Conservation (phyloP, 306 rosid species). For the Amphicarpaea edgeworthii region DNA sequence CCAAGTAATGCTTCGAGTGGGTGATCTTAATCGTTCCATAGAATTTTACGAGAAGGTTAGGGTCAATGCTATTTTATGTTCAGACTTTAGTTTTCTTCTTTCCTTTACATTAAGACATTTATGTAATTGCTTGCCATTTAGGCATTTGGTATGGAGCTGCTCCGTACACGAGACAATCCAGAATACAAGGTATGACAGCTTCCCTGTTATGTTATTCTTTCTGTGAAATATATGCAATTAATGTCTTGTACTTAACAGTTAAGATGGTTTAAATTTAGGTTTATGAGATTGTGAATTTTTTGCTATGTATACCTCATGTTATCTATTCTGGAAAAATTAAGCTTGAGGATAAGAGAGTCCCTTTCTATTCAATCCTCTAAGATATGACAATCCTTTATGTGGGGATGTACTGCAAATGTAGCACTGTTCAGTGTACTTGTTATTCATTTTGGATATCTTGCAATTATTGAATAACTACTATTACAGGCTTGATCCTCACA, state of each 20-base stretch:
- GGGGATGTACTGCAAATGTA: constrained; percentile 21
- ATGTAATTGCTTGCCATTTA: constrained; percentile 42
- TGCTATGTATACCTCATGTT: constrained; percentile 13
- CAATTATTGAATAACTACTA: not conserved
- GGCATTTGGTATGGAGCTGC: constrained; percentile 99
- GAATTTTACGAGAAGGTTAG: constrained; percentile 92
- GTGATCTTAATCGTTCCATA: constrained; percentile 94
- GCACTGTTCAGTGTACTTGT: not conserved
- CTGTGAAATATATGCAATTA: constrained; percentile 20
- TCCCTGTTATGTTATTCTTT: constrained; percentile 22
- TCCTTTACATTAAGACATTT: constrained; percentile 31
- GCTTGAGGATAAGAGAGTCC: constrained; percentile 25
- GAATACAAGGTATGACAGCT: constrained; percentile 78
- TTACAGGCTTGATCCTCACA: constrained; percentile 4
- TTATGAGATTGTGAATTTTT: constrained; percentile 20
- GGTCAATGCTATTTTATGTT: constrained; percentile 33
- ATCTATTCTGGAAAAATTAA: constrained; percentile 29
- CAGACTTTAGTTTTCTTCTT: constrained; percentile 4
- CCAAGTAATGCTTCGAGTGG: constrained; percentile 99
- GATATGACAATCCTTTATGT: constrained; percentile 1
- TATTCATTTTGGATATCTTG: constrained; percentile 1
- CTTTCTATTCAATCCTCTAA: constrained; percentile 28
- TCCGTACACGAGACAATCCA: constrained; percentile 86
- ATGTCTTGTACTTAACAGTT: constrained; percentile 12
- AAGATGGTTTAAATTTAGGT: constrained; percentile 9